phyloP scores from a whole-genome alignment of 768 basidiomycete genomes.

The Rubroboletus pulcherrimus region DNA sequence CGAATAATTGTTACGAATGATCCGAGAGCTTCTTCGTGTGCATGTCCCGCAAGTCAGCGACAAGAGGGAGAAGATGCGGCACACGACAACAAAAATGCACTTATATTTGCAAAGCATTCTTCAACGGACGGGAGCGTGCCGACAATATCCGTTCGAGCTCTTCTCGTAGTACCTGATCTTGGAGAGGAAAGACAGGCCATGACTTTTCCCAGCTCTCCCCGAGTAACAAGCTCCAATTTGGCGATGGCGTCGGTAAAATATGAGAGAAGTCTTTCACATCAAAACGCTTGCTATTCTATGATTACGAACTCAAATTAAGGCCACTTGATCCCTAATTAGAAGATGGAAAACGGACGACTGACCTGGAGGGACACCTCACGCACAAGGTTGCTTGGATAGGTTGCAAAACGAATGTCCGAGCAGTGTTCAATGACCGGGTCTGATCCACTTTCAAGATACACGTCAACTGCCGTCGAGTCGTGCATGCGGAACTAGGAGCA shows the following conservation, averaged over 20 bases:
- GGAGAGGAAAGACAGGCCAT: constrained; percentile 24
- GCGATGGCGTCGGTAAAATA: constrained; percentile 69
- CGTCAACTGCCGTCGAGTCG: constrained; percentile 55
- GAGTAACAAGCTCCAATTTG: constrained; percentile 53
- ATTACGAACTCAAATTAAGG: neutral
- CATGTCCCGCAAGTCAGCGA: neutral
- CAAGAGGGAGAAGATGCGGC: neutral
- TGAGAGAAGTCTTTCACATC: constrained; percentile 83
- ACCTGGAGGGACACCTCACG: constrained; percentile 8
- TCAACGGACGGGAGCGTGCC: neutral
- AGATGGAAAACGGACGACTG: neutral
- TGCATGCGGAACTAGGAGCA: constrained; percentile 81
- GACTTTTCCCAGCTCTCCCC: constrained; percentile 12
- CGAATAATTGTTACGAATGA: neutral
- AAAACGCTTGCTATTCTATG: constrained; percentile 38
- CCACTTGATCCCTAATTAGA: neutral
- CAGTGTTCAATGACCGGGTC: constrained; percentile 83
- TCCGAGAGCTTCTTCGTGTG: neutral
- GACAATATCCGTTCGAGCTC: constrained; percentile 21
- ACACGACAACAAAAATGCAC: neutral
- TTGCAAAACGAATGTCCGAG: constrained; percentile 54
- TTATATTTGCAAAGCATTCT: neutral
- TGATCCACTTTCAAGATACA: constrained; percentile 64
- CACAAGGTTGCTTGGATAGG: constrained; percentile 48
- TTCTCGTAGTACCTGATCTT: constrained; percentile 12